phyloP scores from a whole-genome alignment of 1,284 basidiomycete genomes.

The Trichosporon faecale region DNA sequence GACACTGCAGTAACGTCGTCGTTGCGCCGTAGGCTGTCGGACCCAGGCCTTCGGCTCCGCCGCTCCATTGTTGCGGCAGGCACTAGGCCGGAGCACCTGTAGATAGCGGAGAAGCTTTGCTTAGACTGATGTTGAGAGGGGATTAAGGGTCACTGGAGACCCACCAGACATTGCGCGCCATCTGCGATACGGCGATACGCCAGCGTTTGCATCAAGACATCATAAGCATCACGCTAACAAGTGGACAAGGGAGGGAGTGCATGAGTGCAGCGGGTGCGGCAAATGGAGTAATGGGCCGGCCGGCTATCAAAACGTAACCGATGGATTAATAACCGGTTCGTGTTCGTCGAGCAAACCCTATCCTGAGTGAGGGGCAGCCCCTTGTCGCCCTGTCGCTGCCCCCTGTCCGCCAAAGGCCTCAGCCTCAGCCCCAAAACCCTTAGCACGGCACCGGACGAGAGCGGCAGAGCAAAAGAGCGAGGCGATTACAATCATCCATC shows the following conservation, averaged over 20 bases:
- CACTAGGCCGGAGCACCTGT: background rate
- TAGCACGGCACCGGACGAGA: background rate
- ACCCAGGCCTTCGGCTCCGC: too few species aligned
- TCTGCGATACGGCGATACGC: background rate
- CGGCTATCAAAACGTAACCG: conserved; percentile 8
- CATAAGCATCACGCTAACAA: background rate
- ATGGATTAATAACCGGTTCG: conserved; percentile 5
- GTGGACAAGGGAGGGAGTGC: too few species aligned
- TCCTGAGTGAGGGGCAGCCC: too few species aligned
- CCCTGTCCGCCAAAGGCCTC: background rate
- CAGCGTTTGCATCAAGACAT: background rate
- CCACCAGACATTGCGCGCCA: background rate
- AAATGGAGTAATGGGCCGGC: background rate
- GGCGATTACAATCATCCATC: conserved; percentile 8
- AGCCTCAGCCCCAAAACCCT: background rate
- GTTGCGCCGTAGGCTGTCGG: background rate
- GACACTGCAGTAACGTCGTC: background rate
- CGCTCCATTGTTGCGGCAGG: background rate
- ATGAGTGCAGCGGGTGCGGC: too few species aligned
- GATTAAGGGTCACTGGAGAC: background rate
- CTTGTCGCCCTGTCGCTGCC: background rate
- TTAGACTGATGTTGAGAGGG: background rate
- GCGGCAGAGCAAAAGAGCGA: background rate
- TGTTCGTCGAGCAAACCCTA: conserved; percentile 5
- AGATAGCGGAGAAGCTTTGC: background rate